These are phyloP conservation scores for Elymus sibiricus DNA, from an alignment of 176 grass and related monocot genomes.

Conservation along the genomic window DNA sequence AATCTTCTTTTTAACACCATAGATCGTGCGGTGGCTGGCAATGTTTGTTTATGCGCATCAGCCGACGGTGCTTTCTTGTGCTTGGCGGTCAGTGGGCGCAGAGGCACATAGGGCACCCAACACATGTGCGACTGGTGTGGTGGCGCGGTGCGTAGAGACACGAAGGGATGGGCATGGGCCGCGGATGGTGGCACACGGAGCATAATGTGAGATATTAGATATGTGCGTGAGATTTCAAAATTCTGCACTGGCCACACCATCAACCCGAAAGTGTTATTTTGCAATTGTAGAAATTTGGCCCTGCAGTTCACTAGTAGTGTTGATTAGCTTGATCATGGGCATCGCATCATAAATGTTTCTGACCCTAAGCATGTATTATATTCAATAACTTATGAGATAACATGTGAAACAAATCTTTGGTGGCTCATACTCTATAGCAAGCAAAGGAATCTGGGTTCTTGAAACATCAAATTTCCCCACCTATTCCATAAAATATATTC, in stretches of 20 bases:
- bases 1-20: constrained; percentile 68
- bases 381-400: constrained; percentile 23
- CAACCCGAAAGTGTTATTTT: constrained; percentile 77
- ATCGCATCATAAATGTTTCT: constrained; percentile 5
- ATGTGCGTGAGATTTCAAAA: constrained; percentile 88
- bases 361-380: constrained; percentile 18
- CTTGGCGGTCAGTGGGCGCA: too few species aligned
- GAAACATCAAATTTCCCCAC: constrained; percentile 80
- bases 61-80: too few species aligned
- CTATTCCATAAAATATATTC: constrained; percentile 36
- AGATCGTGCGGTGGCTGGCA: constrained; percentile 27
- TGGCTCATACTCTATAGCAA: constrained; percentile 88
- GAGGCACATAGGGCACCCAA: too few species aligned
- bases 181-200: too few species aligned
- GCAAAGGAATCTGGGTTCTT: constrained; percentile 78
- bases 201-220: constrained; percentile 10
- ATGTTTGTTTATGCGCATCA: too few species aligned
- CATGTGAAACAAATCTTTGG: constrained; percentile 50
- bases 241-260: constrained; percentile 82
- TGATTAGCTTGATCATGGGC: not conserved
- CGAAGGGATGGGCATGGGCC: too few species aligned
- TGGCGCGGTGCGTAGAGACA: too few species aligned
- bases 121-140: too few species aligned
- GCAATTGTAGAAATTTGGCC: constrained; percentile 74
- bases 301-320: constrained; percentile 31